Evolutionary conservation across 108 stramenopile species (phyloP).

Genomic region (Skeletonema costatum): DNA sequence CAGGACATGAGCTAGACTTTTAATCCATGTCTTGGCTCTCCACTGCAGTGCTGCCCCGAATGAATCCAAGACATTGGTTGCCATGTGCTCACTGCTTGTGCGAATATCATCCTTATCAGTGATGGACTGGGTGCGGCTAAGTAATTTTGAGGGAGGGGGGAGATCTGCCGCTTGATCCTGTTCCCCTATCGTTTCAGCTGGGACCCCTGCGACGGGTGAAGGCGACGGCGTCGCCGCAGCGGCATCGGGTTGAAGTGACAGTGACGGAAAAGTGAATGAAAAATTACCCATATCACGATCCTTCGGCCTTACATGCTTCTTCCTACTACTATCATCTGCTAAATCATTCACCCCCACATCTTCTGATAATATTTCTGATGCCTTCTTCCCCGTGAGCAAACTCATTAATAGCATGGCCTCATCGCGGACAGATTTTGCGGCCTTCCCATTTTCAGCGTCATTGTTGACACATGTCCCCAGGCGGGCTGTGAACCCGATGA

Average conservation of each 20-base stretch:
- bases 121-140: slow-evolving; percentile 63
- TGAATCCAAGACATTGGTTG: slow-evolving; percentile 71
- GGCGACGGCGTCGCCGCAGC: background rate
- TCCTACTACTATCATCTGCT: slow-evolving; percentile 6
- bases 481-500: slow-evolving; percentile 65
- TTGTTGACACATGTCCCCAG: slow-evolving; percentile 54
- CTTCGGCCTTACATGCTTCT: slow-evolving; percentile 3
- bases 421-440: slow-evolving; percentile 54
- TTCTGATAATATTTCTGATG: slow-evolving; percentile 39
- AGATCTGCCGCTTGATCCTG: background rate
- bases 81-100: slow-evolving; percentile 74
- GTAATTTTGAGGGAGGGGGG: slow-evolving; percentile 55
- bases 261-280: slow-evolving; percentile 62
- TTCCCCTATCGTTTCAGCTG: background rate
- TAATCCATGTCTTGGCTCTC: slow-evolving; percentile 77
- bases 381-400: slow-evolving; percentile 54
- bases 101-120: slow-evolving; percentile 73
- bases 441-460: slow-evolving; percentile 49
- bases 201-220: background rate
- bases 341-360: slow-evolving; percentile 32
- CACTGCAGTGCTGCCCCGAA: slow-evolving; percentile 79
- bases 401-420: slow-evolving; percentile 87
- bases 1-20: slow-evolving; percentile 54
- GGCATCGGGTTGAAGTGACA: slow-evolving; percentile 49
- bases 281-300: slow-evolving; percentile 26